Percentiles rank a stretch among this genome's conserved stretches.
Evolutionary conservation across 2,329 filamentous ascomycete genomes (phyloP).

Genomic region (Diaporthe ilicicola): DNA sequence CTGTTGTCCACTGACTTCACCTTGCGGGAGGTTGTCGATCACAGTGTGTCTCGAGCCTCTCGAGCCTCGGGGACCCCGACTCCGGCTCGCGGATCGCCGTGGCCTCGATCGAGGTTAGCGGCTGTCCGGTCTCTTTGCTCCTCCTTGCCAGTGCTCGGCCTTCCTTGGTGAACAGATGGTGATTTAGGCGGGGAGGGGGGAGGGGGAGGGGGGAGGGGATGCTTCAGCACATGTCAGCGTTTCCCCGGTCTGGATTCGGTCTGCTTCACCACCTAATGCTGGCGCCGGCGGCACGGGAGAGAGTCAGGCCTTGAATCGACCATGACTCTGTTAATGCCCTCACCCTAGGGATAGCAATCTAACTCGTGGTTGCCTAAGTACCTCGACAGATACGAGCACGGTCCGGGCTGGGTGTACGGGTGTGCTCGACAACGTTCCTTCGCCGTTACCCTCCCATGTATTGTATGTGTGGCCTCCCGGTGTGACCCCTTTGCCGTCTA

Average conservation of each 20-base stretch:
- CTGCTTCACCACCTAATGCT: background rate
- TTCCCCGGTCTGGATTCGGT: background rate
- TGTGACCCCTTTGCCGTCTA: background rate
- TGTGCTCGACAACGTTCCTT: too few relatives aligned
- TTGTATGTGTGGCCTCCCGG: background rate
- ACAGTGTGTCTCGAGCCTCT: background rate
- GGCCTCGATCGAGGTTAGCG: conserved; percentile 6
- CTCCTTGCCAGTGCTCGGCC: background rate
- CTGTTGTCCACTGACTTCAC: background rate
- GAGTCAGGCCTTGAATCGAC: background rate
- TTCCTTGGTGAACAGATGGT: background rate
- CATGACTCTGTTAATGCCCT: conserved; percentile 12
- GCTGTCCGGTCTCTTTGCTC: background rate
- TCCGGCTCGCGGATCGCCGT: background rate
- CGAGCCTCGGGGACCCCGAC: background rate
- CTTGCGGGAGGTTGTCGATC: background rate
- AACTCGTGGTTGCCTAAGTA: background rate
- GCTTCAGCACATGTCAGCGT: conserved; percentile 3
- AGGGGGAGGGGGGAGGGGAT: background rate
- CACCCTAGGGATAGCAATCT: background rate
- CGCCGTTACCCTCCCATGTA: background rate
- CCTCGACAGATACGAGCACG: background rate
- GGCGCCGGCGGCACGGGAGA: conserved; percentile 6
- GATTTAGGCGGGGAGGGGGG: background rate
- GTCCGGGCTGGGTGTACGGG: background rate